Base-by-base conservation (phyloP, 768 basidiomycete species). In the Dioszegia hungarica region DNA sequence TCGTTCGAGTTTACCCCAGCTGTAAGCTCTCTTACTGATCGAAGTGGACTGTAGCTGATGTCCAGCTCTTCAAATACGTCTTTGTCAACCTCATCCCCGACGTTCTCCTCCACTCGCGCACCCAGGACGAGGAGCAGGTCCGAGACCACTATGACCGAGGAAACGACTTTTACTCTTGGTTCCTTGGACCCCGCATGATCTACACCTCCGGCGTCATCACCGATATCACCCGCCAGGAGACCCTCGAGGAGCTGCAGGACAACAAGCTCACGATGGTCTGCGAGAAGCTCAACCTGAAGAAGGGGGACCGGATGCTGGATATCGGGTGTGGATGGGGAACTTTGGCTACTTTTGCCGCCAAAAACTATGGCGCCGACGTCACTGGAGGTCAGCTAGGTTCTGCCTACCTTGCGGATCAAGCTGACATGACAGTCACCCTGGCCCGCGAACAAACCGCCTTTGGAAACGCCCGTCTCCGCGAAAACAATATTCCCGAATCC, bases 231-330 rank as follows among this genome's bases (percentile, higher is more conserved):
- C 78, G 80, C 38, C 80, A 86, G 61, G 87, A 97, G 76, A 85
- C 90, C 12, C 82, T 99, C 44, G 94, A 98, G 75, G 82, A 91
- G 64, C 84, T 99, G 10, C 95, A 99, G 80, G 94, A 98, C 77
- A 99, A 98, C 82, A 98, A 99, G 77, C 86, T 99, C 53, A 85
- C 87, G 15, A 78, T 95, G 57, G 94, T 99, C 19, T 98, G 95
- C 79, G 88, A 86, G 69, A 99, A 98, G 77, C 84, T 99, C 53
- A 82, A 88, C 75, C 83, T 99, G 27, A 80, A 94, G 67, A 84
- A 89, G n/a, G 82, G 80, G 0, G 95, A 99, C 78, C 84, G 82
- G 76, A 57, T 70, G 33, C 69, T 77, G 38, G 79, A 74, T 57
- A 77, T 77, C 54, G 74, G 70, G 53, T 76, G 84, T 81, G 95